Evolutionary conservation across 441 rosid genomes (phyloP).

Genomic region (Euphorbia neoarborescens): DNA sequence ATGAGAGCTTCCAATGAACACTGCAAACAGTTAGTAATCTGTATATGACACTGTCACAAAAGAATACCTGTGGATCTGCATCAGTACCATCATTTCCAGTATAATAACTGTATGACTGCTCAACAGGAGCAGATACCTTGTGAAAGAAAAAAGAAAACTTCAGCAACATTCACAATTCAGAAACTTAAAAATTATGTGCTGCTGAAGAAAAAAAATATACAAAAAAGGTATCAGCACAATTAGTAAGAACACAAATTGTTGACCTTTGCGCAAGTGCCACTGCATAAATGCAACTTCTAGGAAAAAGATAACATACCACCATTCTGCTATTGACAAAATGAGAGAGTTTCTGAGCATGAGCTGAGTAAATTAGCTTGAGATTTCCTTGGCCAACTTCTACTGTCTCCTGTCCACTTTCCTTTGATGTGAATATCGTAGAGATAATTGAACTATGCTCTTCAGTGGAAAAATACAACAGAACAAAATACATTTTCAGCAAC

Average conservation of each 20-base stretch:
- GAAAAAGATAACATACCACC: conserved; percentile 34
- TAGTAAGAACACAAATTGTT: neutral
- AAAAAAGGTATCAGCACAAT: neutral
- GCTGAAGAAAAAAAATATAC: neutral
- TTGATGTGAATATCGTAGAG: conserved; percentile 39
- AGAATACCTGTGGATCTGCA: conserved; percentile 64
- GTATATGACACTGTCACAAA: conserved; percentile 6
- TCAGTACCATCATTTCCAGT: conserved; percentile 63
- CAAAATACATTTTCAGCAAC: conserved; percentile 18
- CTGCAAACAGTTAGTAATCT: conserved; percentile 4
- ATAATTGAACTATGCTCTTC: conserved; percentile 43
- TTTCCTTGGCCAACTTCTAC: conserved; percentile 65
- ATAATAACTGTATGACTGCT: conserved; percentile 65
- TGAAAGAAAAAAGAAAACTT: conserved; percentile 1
- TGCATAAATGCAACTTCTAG: neutral
- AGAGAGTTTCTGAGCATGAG: conserved; percentile 33
- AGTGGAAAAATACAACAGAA: conserved; percentile 10
- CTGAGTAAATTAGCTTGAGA: conserved; percentile 52
- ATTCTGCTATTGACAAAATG: conserved; percentile 52
- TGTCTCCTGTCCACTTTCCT: conserved; percentile 27
- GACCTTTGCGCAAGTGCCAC: neutral
- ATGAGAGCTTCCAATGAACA: conserved; percentile 9
- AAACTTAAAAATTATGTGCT: neutral
- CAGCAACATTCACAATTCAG: conserved; percentile 16
- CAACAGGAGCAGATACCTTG: conserved; percentile 54